Conservation (phyloP, 2,329 filamentous ascomycete species). For the Calonectria multiphialidica region DNA sequence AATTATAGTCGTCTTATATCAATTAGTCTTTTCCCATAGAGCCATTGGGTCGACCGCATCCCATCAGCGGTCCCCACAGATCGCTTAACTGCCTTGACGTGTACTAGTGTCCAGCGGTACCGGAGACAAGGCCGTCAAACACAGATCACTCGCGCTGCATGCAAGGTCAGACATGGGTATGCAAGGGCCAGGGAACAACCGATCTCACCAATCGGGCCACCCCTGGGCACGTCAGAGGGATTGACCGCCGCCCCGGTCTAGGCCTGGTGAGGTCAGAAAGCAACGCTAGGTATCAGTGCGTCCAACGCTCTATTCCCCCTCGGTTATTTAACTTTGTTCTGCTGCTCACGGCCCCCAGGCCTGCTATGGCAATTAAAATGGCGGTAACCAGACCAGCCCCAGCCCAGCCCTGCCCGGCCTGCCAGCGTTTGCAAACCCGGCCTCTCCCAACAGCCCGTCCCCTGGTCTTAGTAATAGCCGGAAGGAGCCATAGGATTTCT, state of each 20-base stretch:
- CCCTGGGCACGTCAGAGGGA: neutral
- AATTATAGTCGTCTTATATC: slow-evolving; percentile 10
- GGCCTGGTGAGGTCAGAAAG: neutral
- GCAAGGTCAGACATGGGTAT: slow-evolving; percentile 6
- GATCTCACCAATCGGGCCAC: slow-evolving; percentile 7
- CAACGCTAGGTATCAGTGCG: neutral
- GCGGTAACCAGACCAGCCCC: neutral
- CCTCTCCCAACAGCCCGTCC: neutral
- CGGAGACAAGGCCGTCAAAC: neutral
- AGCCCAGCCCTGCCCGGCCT: too few relatives aligned
- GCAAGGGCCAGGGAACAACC: slow-evolving; percentile 8
- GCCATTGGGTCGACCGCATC: neutral
- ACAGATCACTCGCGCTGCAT: neutral
- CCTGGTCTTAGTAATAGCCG: neutral
- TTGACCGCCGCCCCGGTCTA: neutral
- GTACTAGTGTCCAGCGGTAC: slow-evolving; percentile 2
- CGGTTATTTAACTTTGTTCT: slow-evolving; percentile 8
- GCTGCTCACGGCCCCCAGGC: neutral
- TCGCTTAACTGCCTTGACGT: slow-evolving; percentile 4
- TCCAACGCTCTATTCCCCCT: neutral
- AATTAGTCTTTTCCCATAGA: slow-evolving; percentile 6
- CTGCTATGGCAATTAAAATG: neutral
- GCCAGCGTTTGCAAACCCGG: neutral
- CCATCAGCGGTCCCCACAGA: neutral
- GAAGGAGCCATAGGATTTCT: slow-evolving; percentile 6